phyloP scores from a whole-genome alignment of 495 filamentous ascomycete species.

The Podospora bellae-mahoneyi region DNA sequence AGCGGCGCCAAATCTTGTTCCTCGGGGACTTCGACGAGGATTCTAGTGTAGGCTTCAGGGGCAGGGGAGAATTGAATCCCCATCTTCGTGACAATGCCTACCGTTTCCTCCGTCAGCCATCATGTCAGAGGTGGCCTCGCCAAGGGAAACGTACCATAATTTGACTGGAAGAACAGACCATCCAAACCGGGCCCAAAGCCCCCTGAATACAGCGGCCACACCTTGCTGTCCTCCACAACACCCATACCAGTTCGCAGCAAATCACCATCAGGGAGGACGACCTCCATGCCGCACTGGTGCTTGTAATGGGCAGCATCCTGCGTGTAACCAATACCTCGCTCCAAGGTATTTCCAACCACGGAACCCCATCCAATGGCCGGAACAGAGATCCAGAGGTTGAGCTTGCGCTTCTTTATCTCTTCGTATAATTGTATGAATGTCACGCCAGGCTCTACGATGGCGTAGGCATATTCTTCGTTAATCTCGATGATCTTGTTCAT shows the following conservation, averaged over 20 bases:
- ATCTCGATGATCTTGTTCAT: constrained; percentile 55
- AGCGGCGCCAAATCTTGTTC: constrained; percentile 51
- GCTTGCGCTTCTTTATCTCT: constrained; percentile 41
- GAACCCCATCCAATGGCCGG: constrained; percentile 57
- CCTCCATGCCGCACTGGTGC: constrained; percentile 54
- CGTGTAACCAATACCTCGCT: constrained; percentile 49
- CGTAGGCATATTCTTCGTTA: constrained; percentile 47
- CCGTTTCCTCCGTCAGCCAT: too few relatives aligned
- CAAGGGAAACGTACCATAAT: constrained; percentile 18
- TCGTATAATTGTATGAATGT: constrained; percentile 52
- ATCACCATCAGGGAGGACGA: constrained; percentile 54
- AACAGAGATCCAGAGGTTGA: constrained; percentile 48
- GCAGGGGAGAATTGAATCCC: constrained; percentile 38
- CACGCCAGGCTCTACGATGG: constrained; percentile 58
- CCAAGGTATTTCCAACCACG: constrained; percentile 53
- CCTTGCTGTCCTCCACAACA: constrained; percentile 43
- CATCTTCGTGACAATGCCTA: constrained; percentile 57
- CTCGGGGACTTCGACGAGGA: constrained; percentile 34
- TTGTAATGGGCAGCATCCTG: constrained; percentile 47
- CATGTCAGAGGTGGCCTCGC: too few relatives aligned
- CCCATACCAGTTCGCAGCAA: constrained; percentile 58
- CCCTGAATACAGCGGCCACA: constrained; percentile 51
- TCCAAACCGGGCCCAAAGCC: constrained; percentile 54
- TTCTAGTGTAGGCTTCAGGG: background rate
- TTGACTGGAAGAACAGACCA: constrained; percentile 55